Conservation (phyloP, 768 basidiomycete species). For the Terana coerulea region DNA sequence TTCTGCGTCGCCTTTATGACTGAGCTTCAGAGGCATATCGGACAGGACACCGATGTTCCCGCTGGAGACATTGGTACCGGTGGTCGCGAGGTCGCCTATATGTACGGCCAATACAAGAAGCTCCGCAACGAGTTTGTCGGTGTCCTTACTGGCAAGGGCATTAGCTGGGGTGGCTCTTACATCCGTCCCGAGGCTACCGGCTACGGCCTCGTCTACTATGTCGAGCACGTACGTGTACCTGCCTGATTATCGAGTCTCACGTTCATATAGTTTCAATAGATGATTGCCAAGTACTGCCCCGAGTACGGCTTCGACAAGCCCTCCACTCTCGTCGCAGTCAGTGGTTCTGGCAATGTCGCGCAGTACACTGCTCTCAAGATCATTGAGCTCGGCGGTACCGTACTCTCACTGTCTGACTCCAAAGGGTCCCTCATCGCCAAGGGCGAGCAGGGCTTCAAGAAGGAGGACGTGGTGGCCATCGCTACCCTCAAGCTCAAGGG, state of each 20-base stretch:
- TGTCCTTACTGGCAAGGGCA: constrained; percentile 70
- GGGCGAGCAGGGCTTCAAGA: constrained; percentile 48
- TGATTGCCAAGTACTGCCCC: constrained; percentile 54
- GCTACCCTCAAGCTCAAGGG: constrained; percentile 53
- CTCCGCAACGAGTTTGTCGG: constrained; percentile 66
- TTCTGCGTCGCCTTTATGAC: constrained; percentile 73
- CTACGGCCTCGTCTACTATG: constrained; percentile 75
- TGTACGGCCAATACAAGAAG: constrained; percentile 79
- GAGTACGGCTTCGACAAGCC: constrained; percentile 47
- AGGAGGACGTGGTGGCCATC: constrained; percentile 49
- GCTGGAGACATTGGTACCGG: constrained; percentile 75
- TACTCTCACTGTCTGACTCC: constrained; percentile 72
- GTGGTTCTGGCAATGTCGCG: constrained; percentile 72
- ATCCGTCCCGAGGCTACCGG: constrained; percentile 75
- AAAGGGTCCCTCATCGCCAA: constrained; percentile 61
- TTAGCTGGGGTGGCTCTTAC: constrained; percentile 65
- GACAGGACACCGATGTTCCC: constrained; percentile 72
- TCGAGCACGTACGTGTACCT: constrained; percentile 50
- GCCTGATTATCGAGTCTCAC: no score
- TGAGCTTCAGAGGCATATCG: constrained; percentile 71
- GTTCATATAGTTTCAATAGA: constrained; percentile 32
- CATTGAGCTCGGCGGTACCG: constrained; percentile 69
- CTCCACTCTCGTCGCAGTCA: constrained; percentile 50
- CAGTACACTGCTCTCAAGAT: constrained; percentile 75
- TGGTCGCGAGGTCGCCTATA: constrained; percentile 70